These are phyloP conservation scores for Fusarium poae DNA, from an alignment of 2,329 filamentous ascomycete species.

Conservation along the genomic window DNA sequence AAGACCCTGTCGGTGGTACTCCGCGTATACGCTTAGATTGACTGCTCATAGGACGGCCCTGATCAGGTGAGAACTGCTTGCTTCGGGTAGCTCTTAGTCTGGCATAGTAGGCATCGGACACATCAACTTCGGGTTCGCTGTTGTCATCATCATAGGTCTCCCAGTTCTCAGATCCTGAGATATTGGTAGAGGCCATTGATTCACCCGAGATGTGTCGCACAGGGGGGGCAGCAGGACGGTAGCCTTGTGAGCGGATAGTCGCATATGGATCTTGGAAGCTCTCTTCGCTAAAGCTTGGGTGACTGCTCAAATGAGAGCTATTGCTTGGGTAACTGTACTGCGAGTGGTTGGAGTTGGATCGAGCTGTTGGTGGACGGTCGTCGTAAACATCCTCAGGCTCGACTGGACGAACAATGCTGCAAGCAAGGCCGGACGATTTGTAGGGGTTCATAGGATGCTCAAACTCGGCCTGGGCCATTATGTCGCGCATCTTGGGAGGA, in stretches of 20 bases:
- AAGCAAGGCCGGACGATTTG: slow-evolving; percentile 61
- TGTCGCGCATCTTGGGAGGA: slow-evolving; percentile 92
- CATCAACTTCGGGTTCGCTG: slow-evolving; percentile 81
- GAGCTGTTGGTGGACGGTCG: slow-evolving; percentile 62
- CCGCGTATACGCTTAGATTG: slow-evolving; percentile 68
- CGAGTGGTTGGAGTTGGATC: slow-evolving; percentile 58
- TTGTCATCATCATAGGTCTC: slow-evolving; percentile 94
- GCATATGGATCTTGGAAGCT: slow-evolving; percentile 55
- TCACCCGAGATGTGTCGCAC: slow-evolving; percentile 74
- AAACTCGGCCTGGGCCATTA: slow-evolving; percentile 67
- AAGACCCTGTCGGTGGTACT: slow-evolving; percentile 62
- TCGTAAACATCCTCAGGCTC: slow-evolving; percentile 90
- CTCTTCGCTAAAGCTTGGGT: slow-evolving; percentile 55
- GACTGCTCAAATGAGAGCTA: slow-evolving; percentile 51
- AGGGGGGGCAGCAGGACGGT: slow-evolving; percentile 57
- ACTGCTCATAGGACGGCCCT: slow-evolving; percentile 56
- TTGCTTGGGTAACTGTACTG: slow-evolving; percentile 52
- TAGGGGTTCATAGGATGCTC: slow-evolving; percentile 65
- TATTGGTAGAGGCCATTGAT: slow-evolving; percentile 79
- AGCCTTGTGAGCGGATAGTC: slow-evolving; percentile 58
- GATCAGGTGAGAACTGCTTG: slow-evolving; percentile 72
- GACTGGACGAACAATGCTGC: slow-evolving; percentile 70
- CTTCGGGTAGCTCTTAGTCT: slow-evolving; percentile 76
- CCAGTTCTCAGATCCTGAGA: slow-evolving; percentile 95
- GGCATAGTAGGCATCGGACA: slow-evolving; percentile 82